These are phyloP conservation scores for Pichia sp. DNA, from an alignment of 1,139 yeast genomes.

Conservation along the genomic window DNA sequence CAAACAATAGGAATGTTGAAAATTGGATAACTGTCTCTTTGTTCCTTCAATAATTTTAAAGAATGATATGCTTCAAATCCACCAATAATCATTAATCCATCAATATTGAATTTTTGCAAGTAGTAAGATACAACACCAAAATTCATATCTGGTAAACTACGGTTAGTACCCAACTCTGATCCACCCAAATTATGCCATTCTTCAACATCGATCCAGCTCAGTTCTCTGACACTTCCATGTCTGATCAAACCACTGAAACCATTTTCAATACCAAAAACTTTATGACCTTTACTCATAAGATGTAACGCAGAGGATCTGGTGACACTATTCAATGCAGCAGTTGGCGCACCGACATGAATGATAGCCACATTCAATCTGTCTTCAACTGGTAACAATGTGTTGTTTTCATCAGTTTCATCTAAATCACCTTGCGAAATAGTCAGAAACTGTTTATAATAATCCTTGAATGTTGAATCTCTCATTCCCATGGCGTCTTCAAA, in stretches of 20 bases:
- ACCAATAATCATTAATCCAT: slow-evolving; percentile 85
- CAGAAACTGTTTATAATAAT: slow-evolving; percentile 64
- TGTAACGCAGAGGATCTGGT: slow-evolving; percentile 86
- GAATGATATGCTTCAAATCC: slow-evolving; percentile 93
- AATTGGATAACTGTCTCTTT: slow-evolving; percentile 71
- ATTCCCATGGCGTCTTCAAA: slow-evolving; percentile 80
- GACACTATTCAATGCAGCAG: slow-evolving; percentile 93
- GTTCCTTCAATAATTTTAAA: slow-evolving; percentile 67
- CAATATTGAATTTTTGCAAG: slow-evolving; percentile 75
- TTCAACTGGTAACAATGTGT: slow-evolving; percentile 37
- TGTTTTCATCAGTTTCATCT: slow-evolving; percentile 27
- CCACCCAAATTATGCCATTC: slow-evolving; percentile 93
- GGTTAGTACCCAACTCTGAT: slow-evolving; percentile 90
- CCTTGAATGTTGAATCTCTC: slow-evolving; percentile 82
- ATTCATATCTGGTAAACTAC: slow-evolving; percentile 74
- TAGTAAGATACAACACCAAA: slow-evolving; percentile 85
- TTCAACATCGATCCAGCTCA: slow-evolving; percentile 81
- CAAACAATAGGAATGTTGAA: slow-evolving; percentile 91
- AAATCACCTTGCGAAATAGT: slow-evolving; percentile 61
- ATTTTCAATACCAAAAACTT: slow-evolving; percentile 77
- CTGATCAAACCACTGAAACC: slow-evolving; percentile 88
- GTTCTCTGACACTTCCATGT: slow-evolving; percentile 66
- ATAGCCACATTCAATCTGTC: slow-evolving; percentile 64
- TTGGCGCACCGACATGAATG: slow-evolving; percentile 92
- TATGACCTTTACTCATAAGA: slow-evolving; percentile 87